Conservation (phyloP, 192 early-diverging fungal genomes). For the Mortierella hygrophila region DNA sequence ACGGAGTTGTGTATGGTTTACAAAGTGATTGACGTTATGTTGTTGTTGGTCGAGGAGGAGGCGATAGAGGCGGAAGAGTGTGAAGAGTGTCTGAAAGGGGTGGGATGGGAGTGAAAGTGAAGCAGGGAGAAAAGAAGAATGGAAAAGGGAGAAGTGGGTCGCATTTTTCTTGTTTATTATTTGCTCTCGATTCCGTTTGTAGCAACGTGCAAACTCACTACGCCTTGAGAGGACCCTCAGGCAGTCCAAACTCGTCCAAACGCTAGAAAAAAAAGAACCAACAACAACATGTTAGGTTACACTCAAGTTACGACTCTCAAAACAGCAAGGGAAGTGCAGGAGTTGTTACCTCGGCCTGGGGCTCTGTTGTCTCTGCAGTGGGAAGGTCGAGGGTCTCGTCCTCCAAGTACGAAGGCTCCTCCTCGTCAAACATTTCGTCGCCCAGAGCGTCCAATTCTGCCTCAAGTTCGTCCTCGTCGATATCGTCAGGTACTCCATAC, state of each 20-base stretch:
- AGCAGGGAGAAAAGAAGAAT: not conserved
- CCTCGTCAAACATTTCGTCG: conserved; percentile 89
- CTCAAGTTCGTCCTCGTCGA: conserved; percentile 98
- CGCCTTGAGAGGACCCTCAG: conserved; percentile 64
- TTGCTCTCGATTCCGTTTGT: not conserved
- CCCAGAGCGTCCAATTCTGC: conserved; percentile 98
- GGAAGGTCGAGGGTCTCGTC: conserved; percentile 71
- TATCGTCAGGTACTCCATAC: conserved; percentile 94
- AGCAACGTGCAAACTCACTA: conserved; percentile 8
- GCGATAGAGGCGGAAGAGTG: too few relatives aligned
- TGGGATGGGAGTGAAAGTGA: not conserved
- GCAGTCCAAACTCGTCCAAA: conserved; percentile 68
- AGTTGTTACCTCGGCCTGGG: conserved; percentile 62
- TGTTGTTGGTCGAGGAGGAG: too few relatives aligned
- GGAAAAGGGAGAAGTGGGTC: not conserved
- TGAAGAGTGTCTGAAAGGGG: too few relatives aligned
- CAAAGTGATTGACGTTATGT: too few relatives aligned
- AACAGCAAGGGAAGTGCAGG: not conserved
- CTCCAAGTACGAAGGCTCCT: conserved; percentile 87
- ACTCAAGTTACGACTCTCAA: not conserved
- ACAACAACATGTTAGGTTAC: not conserved
- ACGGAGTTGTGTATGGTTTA: too few relatives aligned
- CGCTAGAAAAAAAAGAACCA: conserved; percentile 36
- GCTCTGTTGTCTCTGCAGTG: conserved; percentile 57
- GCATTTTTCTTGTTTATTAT: not conserved